Conservation (phyloP, 2,329 filamentous ascomycete genomes). For the Beauveria varroae region DNA sequence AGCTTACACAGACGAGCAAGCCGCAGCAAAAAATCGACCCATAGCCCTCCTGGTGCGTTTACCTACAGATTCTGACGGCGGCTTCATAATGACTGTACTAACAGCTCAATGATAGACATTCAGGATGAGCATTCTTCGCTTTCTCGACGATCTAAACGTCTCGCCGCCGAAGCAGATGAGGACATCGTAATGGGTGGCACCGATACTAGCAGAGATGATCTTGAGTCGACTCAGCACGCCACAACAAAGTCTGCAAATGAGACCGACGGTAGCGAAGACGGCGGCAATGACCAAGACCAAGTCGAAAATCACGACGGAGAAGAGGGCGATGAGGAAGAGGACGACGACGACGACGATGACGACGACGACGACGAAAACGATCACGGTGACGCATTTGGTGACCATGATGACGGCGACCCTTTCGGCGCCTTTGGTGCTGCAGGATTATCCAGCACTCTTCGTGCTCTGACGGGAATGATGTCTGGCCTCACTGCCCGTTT, state of each 20-base stretch:
- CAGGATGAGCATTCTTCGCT: slow-evolving; percentile 24
- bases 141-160: slow-evolving; percentile 46
- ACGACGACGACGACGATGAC: slow-evolving; percentile 18
- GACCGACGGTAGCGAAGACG: slow-evolving; percentile 11
- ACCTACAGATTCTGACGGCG: not conserved
- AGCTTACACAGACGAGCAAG: not conserved
- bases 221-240: slow-evolving; percentile 35
- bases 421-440: slow-evolving; percentile 62
- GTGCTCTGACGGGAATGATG: slow-evolving; percentile 88
- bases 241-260: slow-evolving; percentile 20
- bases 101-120: not conserved
- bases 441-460: slow-evolving; percentile 69
- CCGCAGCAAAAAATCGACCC: slow-evolving; percentile 4
- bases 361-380: slow-evolving; percentile 31
- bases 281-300: not conserved
- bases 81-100: not conserved
- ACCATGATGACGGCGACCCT: slow-evolving; percentile 60
- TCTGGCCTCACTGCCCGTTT: slow-evolving; percentile 73
- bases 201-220: slow-evolving; percentile 43
- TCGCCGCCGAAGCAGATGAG: slow-evolving; percentile 45
- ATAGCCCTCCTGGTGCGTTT: not conserved
- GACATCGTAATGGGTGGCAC: slow-evolving; percentile 67
- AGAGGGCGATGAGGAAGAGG: slow-evolving; percentile 22
- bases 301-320: not conserved
- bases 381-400: slow-evolving; percentile 51